Base-by-base conservation (phyloP, 1,139 yeast genomes). In the Candida buenavistaensis region DNA sequence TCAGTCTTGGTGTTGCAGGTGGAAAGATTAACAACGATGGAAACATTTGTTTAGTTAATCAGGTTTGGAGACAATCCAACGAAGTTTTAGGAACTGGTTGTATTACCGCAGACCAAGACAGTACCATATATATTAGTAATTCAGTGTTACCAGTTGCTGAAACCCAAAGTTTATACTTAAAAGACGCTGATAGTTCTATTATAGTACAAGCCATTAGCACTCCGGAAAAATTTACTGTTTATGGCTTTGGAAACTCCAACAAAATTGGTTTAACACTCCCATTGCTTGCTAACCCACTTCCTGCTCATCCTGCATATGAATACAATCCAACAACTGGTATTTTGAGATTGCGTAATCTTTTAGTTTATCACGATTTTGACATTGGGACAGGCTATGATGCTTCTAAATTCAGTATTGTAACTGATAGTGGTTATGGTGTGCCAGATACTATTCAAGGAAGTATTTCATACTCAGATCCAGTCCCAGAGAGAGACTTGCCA, bases 201-300 rank as follows among this genome's bases (percentile, higher is more conserved):
- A 42, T 50, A 32, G 56, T 53, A n/a, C 48, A 47, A 17, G 50
- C 51, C 5, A 23, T 54, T 13, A 38, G 51, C 10, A n/a, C 37
- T 8, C 17, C 49, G 17, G 54, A 47, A 37, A 54, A 58, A 6
- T 55, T 49, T 40, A 52, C 41, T 3, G 65, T 63, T 16, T 53
- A 52, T 20, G 67, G 66, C 21, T 62, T 52, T 37, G 68, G 68
- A 35, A 47, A 46, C 35, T 59, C 62, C 6, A 63, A 63, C 35
- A 37, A 41, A 11, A 48, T 63, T 33, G 61, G 57, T 33, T 28
- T 59, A 13, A 45, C 43, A 26, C 19, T 45, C 20, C 42, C 59
- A 6, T 42, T 57, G 28, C 27, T 46, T 16, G 16, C 33, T 3
- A 24, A 28, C 13, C 31, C 35, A 11, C 39, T 50, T 26, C 23